Evolutionary conservation across 2,329 filamentous ascomycete genomes (phyloP).

Genomic region (Neopestalotiopsis rosae): DNA sequence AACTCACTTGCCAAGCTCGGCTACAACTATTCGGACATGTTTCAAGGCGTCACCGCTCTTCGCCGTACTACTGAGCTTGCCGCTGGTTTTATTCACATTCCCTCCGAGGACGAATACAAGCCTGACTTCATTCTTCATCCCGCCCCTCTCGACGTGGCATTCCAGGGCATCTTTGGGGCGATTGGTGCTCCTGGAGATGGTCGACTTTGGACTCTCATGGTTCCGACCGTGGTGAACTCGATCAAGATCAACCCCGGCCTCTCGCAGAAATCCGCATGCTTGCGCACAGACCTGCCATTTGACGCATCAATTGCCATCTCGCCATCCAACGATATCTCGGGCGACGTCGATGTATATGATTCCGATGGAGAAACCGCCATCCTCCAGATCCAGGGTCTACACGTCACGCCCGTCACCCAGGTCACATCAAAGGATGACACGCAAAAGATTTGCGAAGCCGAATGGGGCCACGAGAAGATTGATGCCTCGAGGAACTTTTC

Average conservation of each 20-base stretch:
- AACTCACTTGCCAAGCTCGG: too few relatives aligned
- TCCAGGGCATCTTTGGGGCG: conserved; percentile 41
- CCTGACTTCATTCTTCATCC: conserved; percentile 35
- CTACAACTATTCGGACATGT: too few relatives aligned
- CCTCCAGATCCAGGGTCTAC: conserved; percentile 26
- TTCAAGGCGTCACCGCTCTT: too few relatives aligned
- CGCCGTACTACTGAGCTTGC: too few relatives aligned
- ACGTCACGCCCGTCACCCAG: conserved; percentile 20
- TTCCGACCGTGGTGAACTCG: conserved; percentile 34
- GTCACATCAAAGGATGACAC: conserved; percentile 16
- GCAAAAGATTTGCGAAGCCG: too few relatives aligned
- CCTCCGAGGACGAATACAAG: neutral
- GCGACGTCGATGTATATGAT: conserved; percentile 15
- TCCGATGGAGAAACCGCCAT: conserved; percentile 19
- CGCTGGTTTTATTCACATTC: neutral
- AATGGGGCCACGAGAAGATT: too few relatives aligned
- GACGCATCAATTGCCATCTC: neutral
- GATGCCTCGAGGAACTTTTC: too few relatives aligned
- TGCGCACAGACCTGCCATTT: neutral
- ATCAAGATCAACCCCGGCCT: conserved; percentile 16
- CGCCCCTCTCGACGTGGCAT: conserved; percentile 37
- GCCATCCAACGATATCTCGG: conserved; percentile 7
- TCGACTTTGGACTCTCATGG: conserved; percentile 35
- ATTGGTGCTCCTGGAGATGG: conserved; percentile 38
- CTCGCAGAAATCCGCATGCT: neutral